Evolutionary conservation across 352 stramenopile genomes (phyloP).

Genomic region (Halophytophthora batemanensis): DNA sequence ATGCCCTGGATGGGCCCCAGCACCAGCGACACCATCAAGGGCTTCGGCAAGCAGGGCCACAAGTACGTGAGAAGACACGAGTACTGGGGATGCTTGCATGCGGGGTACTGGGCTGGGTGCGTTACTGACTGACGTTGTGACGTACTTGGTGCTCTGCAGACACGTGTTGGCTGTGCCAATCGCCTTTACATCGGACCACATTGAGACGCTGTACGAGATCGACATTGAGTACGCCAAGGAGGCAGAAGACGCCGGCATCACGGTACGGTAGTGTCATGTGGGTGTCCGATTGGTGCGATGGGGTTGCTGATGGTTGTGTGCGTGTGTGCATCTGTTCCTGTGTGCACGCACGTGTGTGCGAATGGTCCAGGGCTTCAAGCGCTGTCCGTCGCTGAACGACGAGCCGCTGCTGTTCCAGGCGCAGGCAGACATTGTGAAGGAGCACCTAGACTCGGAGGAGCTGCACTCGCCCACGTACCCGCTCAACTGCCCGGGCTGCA

Average conservation of each 20-base stretch:
- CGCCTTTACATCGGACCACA: constrained; percentile 98
- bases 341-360: no score
- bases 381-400: constrained; percentile 96
- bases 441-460: constrained; percentile 82
- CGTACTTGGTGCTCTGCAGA: constrained; percentile 19
- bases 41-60: constrained; percentile 90
- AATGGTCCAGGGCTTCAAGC: constrained; percentile 80
- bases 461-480: constrained; percentile 81
- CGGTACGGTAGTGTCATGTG: constrained; percentile 28
- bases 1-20: constrained; percentile 98
- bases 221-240: constrained; percentile 99
- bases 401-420: constrained; percentile 93
- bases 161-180: constrained; percentile 98
- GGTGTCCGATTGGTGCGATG: not conserved
- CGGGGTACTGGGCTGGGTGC: constrained; percentile 1
- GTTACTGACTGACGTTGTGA: constrained; percentile 2
- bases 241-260: constrained; percentile 93
- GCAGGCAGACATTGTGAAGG: constrained; percentile 96
- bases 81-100: no score
- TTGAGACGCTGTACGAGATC: constrained; percentile 99
- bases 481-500: constrained; percentile 81
- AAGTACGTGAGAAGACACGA: constrained; percentile 53
- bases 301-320: constrained; percentile 2
- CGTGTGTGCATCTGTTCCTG: no score
- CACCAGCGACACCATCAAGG: constrained; percentile 94